These are phyloP conservation scores for Epichloe coenophiala DNA, from an alignment of 2,329 filamentous ascomycete genomes.

Conservation along the genomic window DNA sequence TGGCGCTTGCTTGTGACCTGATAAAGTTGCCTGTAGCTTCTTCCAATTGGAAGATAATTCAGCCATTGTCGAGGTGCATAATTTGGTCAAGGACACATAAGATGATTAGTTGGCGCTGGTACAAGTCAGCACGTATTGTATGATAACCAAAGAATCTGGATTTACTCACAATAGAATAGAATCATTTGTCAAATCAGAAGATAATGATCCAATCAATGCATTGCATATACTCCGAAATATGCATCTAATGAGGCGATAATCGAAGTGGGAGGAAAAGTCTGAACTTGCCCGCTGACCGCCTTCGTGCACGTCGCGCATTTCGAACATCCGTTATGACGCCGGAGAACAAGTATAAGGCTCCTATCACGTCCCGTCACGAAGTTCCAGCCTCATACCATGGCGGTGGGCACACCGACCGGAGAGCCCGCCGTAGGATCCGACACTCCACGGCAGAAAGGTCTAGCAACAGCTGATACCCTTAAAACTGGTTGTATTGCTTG, in stretches of 20 bases:
- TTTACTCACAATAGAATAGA: background rate
- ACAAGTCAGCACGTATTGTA: background rate
- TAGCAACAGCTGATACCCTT: constrained; percentile 73
- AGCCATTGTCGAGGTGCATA: constrained; percentile 16
- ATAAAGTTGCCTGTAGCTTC: constrained; percentile 52
- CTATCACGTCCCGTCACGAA: background rate
- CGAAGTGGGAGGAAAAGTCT: too few relatives aligned
- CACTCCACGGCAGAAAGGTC: constrained; percentile 54
- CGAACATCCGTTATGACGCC: too few relatives aligned
- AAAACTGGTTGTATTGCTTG: constrained; percentile 46
- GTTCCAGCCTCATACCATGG: constrained; percentile 32
- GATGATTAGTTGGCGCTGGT: background rate
- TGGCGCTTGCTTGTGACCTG: constrained; percentile 27
- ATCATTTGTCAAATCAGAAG: too few relatives aligned
- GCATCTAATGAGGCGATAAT: background rate
- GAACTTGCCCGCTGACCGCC: too few relatives aligned
- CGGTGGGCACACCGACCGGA: constrained; percentile 31
- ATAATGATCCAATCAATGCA: too few relatives aligned
- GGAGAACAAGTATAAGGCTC: too few relatives aligned
- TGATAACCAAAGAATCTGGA: background rate
- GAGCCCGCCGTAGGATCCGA: constrained; percentile 44
- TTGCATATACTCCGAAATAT: background rate
- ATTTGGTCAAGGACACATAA: background rate
- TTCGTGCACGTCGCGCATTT: too few relatives aligned
- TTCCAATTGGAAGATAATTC: constrained; percentile 64